These are phyloP conservation scores for Hygrophoropsis aurantiaca DNA, from an alignment of 768 basidiomycete species.

Conservation along the genomic window DNA sequence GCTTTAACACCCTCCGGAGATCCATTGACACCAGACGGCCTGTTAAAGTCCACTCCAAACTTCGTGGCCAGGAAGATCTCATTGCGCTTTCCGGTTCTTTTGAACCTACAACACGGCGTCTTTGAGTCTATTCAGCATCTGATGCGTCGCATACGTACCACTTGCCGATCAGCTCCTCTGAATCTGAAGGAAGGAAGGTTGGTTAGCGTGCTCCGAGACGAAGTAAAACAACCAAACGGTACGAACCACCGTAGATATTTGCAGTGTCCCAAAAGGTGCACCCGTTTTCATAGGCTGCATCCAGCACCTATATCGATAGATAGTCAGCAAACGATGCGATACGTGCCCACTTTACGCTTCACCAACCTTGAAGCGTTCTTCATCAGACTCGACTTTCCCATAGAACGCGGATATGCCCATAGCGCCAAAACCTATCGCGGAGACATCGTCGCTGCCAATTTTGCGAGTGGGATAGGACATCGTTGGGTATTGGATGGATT, in stretches of 20 bases:
- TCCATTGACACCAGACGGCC: slow-evolving; percentile 27
- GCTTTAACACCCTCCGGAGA: slow-evolving; percentile 42
- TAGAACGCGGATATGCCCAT: slow-evolving; percentile 58
- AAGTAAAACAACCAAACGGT: no score
- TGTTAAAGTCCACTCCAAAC: slow-evolving; percentile 38
- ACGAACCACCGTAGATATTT: slow-evolving; percentile 37
- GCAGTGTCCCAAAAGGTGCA: slow-evolving; percentile 51
- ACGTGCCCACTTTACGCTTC: neutral
- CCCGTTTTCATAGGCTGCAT: slow-evolving; percentile 39
- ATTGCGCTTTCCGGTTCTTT: slow-evolving; percentile 41
- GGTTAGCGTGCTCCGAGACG: slow-evolving; percentile 7
- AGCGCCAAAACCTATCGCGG: slow-evolving; percentile 58
- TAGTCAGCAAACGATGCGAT: neutral
- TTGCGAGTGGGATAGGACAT: slow-evolving; percentile 36
- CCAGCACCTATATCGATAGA: slow-evolving; percentile 35
- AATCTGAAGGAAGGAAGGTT: slow-evolving; percentile 14
- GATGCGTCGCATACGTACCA: slow-evolving; percentile 27
- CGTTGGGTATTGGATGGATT: no score
- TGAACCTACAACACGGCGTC: slow-evolving; percentile 36
- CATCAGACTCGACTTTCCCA: slow-evolving; percentile 47
- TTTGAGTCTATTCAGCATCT: neutral
- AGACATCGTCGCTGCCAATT: slow-evolving; percentile 46
- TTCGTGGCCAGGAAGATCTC: slow-evolving; percentile 67
- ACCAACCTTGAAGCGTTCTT: slow-evolving; percentile 58
- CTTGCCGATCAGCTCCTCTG: slow-evolving; percentile 45